These are phyloP conservation scores for Lyophyllum decastes DNA, from an alignment of 768 basidiomycete species.

Conservation along the genomic window DNA sequence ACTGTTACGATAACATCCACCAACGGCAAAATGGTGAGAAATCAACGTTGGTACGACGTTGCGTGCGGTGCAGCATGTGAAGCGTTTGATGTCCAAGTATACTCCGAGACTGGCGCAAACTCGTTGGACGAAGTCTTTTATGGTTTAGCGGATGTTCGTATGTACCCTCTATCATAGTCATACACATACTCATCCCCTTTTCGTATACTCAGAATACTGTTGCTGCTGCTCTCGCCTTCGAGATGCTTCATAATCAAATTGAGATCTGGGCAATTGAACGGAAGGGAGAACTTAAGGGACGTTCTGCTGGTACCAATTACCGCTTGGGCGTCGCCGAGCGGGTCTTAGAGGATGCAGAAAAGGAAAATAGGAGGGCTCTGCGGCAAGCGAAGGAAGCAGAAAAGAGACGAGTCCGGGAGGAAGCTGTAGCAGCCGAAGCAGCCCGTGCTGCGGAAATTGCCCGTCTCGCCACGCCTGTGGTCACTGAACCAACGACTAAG, in stretches of 20 bases:
- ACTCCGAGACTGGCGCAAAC: neutral
- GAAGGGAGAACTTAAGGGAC: constrained; percentile 6
- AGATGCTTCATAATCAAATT: constrained; percentile 12
- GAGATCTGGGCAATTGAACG: constrained; percentile 4
- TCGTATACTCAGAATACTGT: constrained; percentile 3
- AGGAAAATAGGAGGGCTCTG: neutral
- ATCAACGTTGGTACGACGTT: constrained; percentile 1
- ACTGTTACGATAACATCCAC: constrained; percentile 2
- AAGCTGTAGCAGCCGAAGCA: constrained; percentile 1
- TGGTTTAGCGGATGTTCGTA: neutral
- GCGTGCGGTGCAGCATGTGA: neutral
- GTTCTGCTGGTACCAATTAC: constrained; percentile 2
- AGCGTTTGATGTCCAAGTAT: constrained; percentile 7
- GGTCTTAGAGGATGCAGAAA: neutral
- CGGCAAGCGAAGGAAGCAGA: constrained; percentile 3
- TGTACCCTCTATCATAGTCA: neutral
- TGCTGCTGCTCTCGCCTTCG: constrained; percentile 9
- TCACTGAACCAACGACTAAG: neutral
- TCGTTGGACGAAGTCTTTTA: constrained; percentile 5
- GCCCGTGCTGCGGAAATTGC: constrained; percentile 7
- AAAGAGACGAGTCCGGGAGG: neutral
- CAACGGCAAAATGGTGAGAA: neutral
- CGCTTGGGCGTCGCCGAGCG: neutral
- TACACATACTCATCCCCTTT: neutral
- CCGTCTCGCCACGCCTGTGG: neutral